Evolutionary conservation across 768 basidiomycete genomes (phyloP).

Genomic region (Podaxis sp.): DNA sequence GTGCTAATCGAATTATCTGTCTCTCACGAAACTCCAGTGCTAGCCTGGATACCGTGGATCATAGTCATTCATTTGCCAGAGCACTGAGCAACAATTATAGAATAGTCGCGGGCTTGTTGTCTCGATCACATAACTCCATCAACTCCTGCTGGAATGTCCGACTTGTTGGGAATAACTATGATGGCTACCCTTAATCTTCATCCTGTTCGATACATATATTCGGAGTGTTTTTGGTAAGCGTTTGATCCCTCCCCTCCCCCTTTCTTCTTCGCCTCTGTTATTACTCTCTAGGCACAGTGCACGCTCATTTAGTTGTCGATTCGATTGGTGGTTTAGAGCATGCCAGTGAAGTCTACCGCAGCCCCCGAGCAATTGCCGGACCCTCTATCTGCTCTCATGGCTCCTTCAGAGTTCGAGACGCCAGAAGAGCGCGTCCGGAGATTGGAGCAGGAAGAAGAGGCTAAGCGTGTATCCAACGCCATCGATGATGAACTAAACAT

Average conservation of each 20-base stretch:
- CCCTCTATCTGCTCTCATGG: conserved; percentile 45
- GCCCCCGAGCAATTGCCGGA: conserved; percentile 25
- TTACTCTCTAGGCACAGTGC: too few relatives aligned
- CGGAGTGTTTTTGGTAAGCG: not conserved
- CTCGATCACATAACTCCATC: not conserved
- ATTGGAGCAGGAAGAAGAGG: conserved; percentile 46
- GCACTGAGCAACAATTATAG: not conserved
- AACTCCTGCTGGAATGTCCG: not conserved
- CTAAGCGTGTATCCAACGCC: conserved; percentile 55
- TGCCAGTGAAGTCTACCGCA: not conserved
- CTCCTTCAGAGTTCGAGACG: conserved; percentile 55
- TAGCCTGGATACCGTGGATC: too few relatives aligned
- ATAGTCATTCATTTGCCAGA: too few relatives aligned
- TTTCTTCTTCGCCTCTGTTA: not conserved
- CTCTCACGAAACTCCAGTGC: too few relatives aligned
- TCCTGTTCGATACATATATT: not conserved
- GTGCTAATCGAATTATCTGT: too few relatives aligned
- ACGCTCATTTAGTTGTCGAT: not conserved
- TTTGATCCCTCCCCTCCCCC: not conserved
- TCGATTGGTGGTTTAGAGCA: not conserved
- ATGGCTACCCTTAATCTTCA: not conserved
- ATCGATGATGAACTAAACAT: conserved; percentile 64
- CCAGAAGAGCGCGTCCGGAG: conserved; percentile 42
- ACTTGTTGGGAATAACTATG: not conserved
- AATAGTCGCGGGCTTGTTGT: not conserved